Percentiles rank a stretch among this genome's conserved stretches.
These are phyloP conservation scores for Solanum dulcamara DNA, from an alignment of 257 asterid genomes.

Conservation along the genomic window DNA sequence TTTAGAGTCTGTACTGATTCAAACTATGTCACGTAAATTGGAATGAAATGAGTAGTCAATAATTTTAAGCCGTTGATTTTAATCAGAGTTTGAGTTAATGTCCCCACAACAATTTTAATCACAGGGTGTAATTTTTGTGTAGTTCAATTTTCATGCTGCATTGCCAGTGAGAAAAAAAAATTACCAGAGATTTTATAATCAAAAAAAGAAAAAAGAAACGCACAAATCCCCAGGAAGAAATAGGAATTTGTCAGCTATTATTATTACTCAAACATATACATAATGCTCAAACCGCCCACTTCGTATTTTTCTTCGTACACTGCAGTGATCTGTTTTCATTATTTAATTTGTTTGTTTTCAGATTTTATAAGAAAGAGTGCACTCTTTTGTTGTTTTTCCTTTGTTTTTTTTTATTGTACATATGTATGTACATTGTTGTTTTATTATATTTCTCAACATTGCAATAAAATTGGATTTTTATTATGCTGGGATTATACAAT, in stretches of 20 bases:
- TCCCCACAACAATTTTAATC: neutral
- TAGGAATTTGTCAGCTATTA: neutral
- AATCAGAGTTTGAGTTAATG: neutral
- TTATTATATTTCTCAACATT: neutral
- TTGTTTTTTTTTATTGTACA: neutral
- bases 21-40: neutral
- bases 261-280: neutral
- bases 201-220: neutral
- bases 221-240: neutral
- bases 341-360: neutral
- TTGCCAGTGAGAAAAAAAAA: neutral
- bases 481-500: neutral
- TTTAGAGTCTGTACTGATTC: neutral
- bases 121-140: neutral
- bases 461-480: no score
- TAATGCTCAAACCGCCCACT: neutral
- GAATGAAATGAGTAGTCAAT: neutral
- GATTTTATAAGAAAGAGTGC: neutral
- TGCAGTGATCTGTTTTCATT: neutral
- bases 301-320: neutral
- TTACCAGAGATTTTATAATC: neutral
- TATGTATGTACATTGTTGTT: neutral
- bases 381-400: neutral
- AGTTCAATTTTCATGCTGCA: neutral
- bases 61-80: neutral